phyloP scores from a whole-genome alignment of 208 protist species.

The Crithidia fasciculata region DNA sequence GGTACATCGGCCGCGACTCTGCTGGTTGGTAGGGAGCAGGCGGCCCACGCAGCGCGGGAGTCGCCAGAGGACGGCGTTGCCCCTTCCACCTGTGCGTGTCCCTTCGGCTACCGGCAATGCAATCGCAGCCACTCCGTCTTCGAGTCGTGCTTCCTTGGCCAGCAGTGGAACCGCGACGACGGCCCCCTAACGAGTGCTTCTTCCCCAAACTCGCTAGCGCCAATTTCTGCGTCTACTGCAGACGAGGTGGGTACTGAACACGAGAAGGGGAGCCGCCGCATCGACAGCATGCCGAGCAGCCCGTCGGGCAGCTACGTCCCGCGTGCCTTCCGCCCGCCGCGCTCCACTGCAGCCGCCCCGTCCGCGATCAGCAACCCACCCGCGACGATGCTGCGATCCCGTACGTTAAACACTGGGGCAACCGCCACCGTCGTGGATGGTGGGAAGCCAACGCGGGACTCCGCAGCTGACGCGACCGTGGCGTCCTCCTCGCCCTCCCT shows the following conservation, averaged over 20 bases:
- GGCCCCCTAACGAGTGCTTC: not conserved
- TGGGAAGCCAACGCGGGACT: not conserved
- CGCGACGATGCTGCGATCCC: not conserved
- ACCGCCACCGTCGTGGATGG: not conserved
- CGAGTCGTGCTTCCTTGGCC: constrained; percentile 59
- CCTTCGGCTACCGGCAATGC: constrained; percentile 68
- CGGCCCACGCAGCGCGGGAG: not conserved
- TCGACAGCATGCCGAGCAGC: not conserved
- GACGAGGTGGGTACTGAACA: not conserved
- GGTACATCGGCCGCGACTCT: not conserved
- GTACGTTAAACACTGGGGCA: not conserved
- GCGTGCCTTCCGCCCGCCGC: constrained; percentile 36
- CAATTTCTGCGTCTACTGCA: not conserved
- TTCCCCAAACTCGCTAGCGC: too few species aligned
- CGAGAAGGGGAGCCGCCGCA: not conserved
- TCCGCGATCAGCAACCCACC: not conserved
- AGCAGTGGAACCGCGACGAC: constrained; percentile 42
- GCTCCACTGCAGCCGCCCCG: constrained; percentile 12
- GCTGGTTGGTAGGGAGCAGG: not conserved
- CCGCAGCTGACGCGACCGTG: not conserved
- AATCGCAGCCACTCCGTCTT: constrained; percentile 66
- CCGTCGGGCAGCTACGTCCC: constrained; percentile 14
- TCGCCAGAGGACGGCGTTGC: not conserved
- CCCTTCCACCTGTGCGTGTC: constrained; percentile 22
- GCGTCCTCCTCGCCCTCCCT: not conserved